These are phyloP conservation scores for Fusarium pseudograminearum DNA, from an alignment of 2,329 filamentous ascomycete species.

Conservation along the genomic window DNA sequence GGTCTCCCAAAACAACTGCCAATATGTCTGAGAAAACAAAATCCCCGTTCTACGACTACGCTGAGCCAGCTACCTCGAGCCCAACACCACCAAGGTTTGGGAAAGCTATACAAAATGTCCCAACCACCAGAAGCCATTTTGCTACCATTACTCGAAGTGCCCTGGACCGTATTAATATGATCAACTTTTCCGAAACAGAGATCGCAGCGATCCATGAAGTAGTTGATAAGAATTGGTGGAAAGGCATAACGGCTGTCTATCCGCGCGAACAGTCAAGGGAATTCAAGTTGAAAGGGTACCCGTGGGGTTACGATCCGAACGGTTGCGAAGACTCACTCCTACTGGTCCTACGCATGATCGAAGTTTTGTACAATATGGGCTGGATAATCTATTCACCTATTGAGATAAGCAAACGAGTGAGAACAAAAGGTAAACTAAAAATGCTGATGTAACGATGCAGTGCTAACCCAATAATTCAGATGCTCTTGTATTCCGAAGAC, in stretches of 20 bases:
- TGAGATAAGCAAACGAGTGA: conserved; percentile 14
- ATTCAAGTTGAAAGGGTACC: conserved; percentile 18
- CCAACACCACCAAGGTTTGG: conserved; percentile 6
- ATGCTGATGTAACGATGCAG: rapidly evolving
- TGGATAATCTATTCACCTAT: conserved; percentile 28
- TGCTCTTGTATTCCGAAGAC: conserved; percentile 20
- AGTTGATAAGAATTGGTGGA: conserved; percentile 8
- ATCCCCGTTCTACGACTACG: not conserved
- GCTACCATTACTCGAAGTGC: conserved; percentile 7
- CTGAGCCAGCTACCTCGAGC: not conserved
- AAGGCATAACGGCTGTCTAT: conserved; percentile 15
- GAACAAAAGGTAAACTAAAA: conserved; percentile 7
- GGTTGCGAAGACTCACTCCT: conserved; percentile 23
- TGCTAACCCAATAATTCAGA: not conserved
- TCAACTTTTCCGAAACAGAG: conserved; percentile 20
- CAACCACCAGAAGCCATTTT: not conserved
- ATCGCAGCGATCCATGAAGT: conserved; percentile 7
- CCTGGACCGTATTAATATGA: conserved; percentile 13
- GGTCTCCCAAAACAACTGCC: rapidly evolving
- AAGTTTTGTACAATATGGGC: not conserved
- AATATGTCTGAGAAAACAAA: conserved; percentile 11
- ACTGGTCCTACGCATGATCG: conserved; percentile 11
- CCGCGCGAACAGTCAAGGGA: conserved; percentile 7
- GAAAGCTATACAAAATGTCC: not conserved
- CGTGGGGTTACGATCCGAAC: conserved; percentile 14